Base-by-base conservation (phyloP, 1,284 basidiomycete species). In the Cutaneotrichosporon mucoides region DNA sequence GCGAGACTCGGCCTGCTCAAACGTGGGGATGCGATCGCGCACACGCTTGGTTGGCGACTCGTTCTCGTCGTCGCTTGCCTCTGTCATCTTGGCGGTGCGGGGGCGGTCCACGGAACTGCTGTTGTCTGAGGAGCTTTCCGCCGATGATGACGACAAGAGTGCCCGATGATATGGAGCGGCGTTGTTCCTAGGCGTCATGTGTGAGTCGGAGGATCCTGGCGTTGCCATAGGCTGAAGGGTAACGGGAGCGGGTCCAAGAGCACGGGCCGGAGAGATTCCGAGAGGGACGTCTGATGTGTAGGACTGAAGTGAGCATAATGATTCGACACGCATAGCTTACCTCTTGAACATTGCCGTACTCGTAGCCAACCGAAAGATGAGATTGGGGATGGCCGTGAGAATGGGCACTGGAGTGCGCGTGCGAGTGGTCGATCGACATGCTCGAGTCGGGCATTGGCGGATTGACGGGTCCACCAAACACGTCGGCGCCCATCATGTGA, bases 191-290 rank as follows among this genome's bases (percentile, higher is more conserved):
- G 63, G 63, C 0, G 63, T 64, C 4, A 54, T 58, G 43, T 61
- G 55, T 0, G 63, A 41, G 40, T 62, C 60, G 35, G 42, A 53
- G 6, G 62, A 55, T 1, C 24, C 24, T 24, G 69, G 65, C 56
- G 72, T 73, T 13, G 65, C 24, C 24, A 24, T 24, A 24, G 24
- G 67, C 38, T 67, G 65, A 3, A 69, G 56, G 9, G 69, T 67
- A 1, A 40, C 35, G 3, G 75, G 75, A 4, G 73, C 70, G 3
- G 75, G 75, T 53, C 75, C 75, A 6, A 76, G 66, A 5, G 75
- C 75, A 4, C 75, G 68, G 8, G 72, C 70, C 0, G 75, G 75
- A 5, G 75, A 75, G 49, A 76, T 76, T 6, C 75, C 75, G 8
- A 24, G 35, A 4, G 16, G 49, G 16, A 41, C 37, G 8, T 38